A percentile compares a stretch with the other conserved stretches of the same genome.
Conservation (phyloP, 805 yeast genomes). For the Starmera amethionina region DNA sequence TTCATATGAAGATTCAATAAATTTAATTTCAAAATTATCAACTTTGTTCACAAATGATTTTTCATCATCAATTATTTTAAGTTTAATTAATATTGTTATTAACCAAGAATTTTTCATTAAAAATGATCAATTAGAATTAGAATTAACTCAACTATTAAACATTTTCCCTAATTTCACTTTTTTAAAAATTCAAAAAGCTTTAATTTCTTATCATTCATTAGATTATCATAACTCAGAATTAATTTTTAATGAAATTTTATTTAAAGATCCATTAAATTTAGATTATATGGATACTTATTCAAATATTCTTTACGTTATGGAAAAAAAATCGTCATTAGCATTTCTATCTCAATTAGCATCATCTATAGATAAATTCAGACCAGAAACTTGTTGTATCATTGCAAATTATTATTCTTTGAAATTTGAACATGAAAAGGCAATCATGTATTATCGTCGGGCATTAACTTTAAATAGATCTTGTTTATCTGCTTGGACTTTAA, state of each 20-base stretch:
- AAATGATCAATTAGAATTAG: conserved; percentile 39
- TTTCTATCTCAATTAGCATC: conserved; percentile 80
- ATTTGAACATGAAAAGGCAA: conserved; percentile 92
- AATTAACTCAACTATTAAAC: conserved; percentile 36
- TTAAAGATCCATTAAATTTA: conserved; percentile 71
- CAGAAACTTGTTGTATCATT: conserved; percentile 89
- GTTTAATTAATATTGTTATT: conserved; percentile 55
- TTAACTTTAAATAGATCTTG: conserved; percentile 70
- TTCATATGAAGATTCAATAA: conserved; percentile 49
- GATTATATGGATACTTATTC: conserved; percentile 92
- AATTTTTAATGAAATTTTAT: conserved; percentile 65
- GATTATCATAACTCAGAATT: conserved; percentile 76
- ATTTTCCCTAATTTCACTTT: conserved; percentile 68
- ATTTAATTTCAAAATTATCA: conserved; percentile 12
- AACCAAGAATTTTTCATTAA: conserved; percentile 76
- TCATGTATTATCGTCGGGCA: conserved; percentile 87
- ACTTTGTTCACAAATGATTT: conserved; percentile 20
- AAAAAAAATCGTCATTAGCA: conserved; percentile 74
- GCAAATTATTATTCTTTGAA: conserved; percentile 90
- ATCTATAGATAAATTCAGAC: conserved; percentile 74
- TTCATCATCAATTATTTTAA: conserved; percentile 27
- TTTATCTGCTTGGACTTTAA: conserved; percentile 89
- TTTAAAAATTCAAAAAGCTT: conserved; percentile 72
- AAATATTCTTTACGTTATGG: conserved; percentile 92
- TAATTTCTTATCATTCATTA: conserved; percentile 72